Base-by-base conservation (phyloP, 2,329 filamentous ascomycete species). In the Cadophora sp. region DNA sequence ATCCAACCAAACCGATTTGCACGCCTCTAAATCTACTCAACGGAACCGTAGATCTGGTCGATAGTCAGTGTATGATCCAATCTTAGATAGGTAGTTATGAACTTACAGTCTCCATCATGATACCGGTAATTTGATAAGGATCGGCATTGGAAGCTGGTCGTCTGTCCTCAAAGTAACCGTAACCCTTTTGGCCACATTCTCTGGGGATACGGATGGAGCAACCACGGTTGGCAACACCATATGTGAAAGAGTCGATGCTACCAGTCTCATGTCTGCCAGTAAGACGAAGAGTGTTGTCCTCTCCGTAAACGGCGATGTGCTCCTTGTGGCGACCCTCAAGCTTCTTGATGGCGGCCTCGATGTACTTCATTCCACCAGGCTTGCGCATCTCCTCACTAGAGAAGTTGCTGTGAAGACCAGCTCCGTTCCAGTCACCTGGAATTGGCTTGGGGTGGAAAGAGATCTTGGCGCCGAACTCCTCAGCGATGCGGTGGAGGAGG, bases 371-470 rank as follows among this genome's bases (percentile, higher is more conserved):
- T 79, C 96, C 96, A 76, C 94, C 94, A 73, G 97, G 93, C 64
- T 84, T 85, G 77, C 96, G 93, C 88, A 96, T 99, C 76, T 90
- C 89, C 80, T 90, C 88, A 76, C 92, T 95, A 56, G 93, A 97
- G 80, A 97, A 96, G 88, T 98, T 95, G 86, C 84, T 89, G 87
- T 97, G 94, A 60, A 97, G 90, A 81, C 93, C 93, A 68, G 93
- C 93, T 77, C 95, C 96, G 85, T 98, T 98, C 95, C 96, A 98
- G 85, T 96, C 91, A 77, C 95, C 95, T 67, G 90, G 89, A 73
- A 98, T 94, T 73, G 95, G 95, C 89, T 99, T 99, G 79, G 96
- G 96, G 78, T 94, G 88, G 80, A 97, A 91, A 47, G 95, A 96
- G 72, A 98, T 94, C 87, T 94, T 94, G 81, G 91, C 94, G 77